Conservation (phyloP, 495 filamentous ascomycete species). For the Talaromyces proteolyticus region DNA sequence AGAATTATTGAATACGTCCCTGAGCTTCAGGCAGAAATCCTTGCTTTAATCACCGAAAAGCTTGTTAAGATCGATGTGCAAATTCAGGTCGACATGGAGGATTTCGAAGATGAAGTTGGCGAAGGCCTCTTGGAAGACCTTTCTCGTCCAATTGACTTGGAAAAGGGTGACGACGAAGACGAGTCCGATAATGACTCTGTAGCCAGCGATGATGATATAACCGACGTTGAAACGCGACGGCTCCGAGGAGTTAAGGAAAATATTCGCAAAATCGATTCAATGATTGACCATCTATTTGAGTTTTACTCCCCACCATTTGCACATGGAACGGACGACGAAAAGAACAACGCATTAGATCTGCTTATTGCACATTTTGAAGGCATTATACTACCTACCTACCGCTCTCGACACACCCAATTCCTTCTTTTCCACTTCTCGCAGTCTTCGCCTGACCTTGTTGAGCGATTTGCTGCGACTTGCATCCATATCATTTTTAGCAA, state of each 20-base stretch:
- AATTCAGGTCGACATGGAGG: constrained; percentile 87
- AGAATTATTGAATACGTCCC: constrained; percentile 68
- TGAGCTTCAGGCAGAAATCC: constrained; percentile 75
- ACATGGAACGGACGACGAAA: constrained; percentile 35
- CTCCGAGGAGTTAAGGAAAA: constrained; percentile 65
- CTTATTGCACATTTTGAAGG: constrained; percentile 75
- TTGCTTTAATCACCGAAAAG: constrained; percentile 73
- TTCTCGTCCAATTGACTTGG: constrained; percentile 28
- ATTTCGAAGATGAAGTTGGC: constrained; percentile 66
- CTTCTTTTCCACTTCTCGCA: constrained; percentile 93
- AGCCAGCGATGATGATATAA: constrained; percentile 35
- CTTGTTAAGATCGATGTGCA: constrained; percentile 91
- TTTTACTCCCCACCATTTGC: constrained; percentile 69
- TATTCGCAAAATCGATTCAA: constrained; percentile 86
- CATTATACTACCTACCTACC: constrained; percentile 83
- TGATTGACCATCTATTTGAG: constrained; percentile 83
- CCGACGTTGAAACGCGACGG: constrained; percentile 41
- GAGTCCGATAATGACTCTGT: constrained; percentile 53
- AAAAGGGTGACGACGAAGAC: constrained; percentile 51
- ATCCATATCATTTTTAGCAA: constrained; percentile 62
- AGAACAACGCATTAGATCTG: constrained; percentile 56
- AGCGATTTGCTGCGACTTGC: constrained; percentile 75
- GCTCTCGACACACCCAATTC: constrained; percentile 82
- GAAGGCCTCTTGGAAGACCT: constrained; percentile 41
- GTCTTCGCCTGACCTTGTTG: constrained; percentile 62